Base-by-base conservation (phyloP, 495 filamentous ascomycete species). In the Hamigera avellanea region DNA sequence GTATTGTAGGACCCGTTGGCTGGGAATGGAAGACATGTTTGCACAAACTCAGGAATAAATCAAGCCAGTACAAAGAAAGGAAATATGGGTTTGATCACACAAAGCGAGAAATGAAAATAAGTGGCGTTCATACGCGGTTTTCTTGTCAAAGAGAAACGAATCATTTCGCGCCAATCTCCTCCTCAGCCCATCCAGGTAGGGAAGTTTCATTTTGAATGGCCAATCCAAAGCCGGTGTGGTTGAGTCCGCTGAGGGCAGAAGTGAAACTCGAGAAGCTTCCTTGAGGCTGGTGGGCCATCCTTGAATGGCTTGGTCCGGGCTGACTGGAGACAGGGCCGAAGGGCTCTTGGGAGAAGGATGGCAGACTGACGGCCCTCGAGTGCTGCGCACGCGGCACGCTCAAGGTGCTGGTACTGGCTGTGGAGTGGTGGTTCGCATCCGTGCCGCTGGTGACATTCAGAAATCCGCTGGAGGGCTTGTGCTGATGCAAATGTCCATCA, bases 361-460 rank as follows among this genome's bases (percentile, higher is more conserved):
- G 86, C 43, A 94, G 61, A 50, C 83, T 89, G 37, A 91, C 83
- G 27, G 86, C 83, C 19, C 86, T 80, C 48, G 76, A 81, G 58
- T 94, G 86, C 45, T 83, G 80, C 18, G 72, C 74, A 26, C 83
- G 77, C 19, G 64, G 67, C 14, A 65, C 64, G 41, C 64, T 73
- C 36, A 74, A 51, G 38, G 49, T 64, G 49, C 73, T 78, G 23
- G 73, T 73, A 14, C 86, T 86, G 15, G 84, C 82, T 3, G 87
- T 78, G 19, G 61, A 40, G 27, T 68, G 62, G 43, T 66, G 62
- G 17, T 57, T 52, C 14, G 47, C 49, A 7, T 52, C 56, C n/a
- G 80, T 75, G 34, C 78, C 75, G 40, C 80, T 78, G 12, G 76
- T 84, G 5, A 80, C 75, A 17, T 81, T 74, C 36, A 80, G 71